Conservation (phyloP, 345 rosid genomes). For the Bruguiera sexangula region DNA sequence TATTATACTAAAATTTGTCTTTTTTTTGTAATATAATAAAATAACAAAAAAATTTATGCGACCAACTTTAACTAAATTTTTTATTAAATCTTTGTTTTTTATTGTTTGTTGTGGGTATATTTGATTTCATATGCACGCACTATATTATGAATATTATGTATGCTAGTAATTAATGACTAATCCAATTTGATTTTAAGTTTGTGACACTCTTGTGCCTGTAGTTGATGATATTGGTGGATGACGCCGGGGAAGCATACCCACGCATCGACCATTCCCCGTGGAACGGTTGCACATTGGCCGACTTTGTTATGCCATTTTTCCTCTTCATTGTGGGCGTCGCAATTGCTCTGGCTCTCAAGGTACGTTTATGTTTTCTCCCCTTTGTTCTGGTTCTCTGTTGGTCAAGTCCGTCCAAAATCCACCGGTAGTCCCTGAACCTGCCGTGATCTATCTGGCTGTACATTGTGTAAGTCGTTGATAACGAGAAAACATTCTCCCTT, state of each 20-base stretch:
- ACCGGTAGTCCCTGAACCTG: too few relatives aligned
- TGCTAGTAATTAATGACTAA: background rate
- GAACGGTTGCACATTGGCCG: conserved; percentile 65
- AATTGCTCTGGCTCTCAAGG: conserved; percentile 69
- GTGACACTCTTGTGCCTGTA: conserved; percentile 5
- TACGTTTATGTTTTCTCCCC: background rate
- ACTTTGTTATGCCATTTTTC: conserved; percentile 70
- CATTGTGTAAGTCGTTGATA: too few relatives aligned
- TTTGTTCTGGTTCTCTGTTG: background rate
- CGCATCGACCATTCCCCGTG: conserved; percentile 66
- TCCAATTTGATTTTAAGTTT: background rate
- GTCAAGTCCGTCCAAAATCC: too few relatives aligned
- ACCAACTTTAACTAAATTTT: too few relatives aligned
- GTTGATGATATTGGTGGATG: conserved; percentile 64
- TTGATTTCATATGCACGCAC: background rate
- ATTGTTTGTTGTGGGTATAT: too few relatives aligned
- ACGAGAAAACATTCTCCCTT: too few relatives aligned
- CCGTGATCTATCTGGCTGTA: too few relatives aligned
- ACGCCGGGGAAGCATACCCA: conserved; percentile 51
- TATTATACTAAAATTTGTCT: too few relatives aligned
- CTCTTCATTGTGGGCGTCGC: conserved; percentile 70
- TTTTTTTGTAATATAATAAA: too few relatives aligned
- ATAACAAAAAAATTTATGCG: too few relatives aligned
- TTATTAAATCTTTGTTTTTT: too few relatives aligned
- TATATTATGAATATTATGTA: background rate